These are phyloP conservation scores for Nemania bipapillata DNA, from an alignment of 2,329 filamentous ascomycete genomes.

Conservation along the genomic window DNA sequence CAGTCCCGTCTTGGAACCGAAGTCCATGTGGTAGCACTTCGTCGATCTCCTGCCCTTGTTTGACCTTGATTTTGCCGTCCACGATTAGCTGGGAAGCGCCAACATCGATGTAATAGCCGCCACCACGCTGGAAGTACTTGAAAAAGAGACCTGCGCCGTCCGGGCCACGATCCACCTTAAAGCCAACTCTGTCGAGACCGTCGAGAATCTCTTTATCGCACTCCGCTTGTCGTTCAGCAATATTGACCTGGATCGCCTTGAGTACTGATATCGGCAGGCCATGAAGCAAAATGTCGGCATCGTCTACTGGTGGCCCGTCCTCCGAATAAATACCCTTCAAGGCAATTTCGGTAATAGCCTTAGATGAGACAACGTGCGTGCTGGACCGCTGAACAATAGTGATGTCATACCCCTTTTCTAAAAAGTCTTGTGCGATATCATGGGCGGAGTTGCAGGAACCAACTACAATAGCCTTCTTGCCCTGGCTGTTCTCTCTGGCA, in stretches of 20 bases:
- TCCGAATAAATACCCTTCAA: conserved; percentile 64
- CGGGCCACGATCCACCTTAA: conserved; percentile 66
- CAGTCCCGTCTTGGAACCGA: conserved; percentile 59
- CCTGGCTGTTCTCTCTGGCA: conserved; percentile 53
- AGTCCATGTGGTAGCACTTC: conserved; percentile 56
- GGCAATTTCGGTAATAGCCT: conserved; percentile 62
- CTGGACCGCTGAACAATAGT: conserved; percentile 69
- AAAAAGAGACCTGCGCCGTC: conserved; percentile 64
- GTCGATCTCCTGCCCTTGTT: conserved; percentile 61
- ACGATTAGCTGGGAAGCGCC: conserved; percentile 64
- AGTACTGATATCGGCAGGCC: conserved; percentile 68
- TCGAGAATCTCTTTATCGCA: conserved; percentile 56
- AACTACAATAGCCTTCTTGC: conserved; percentile 65
- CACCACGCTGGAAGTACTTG: conserved; percentile 70
- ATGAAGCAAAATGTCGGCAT: conserved; percentile 71
- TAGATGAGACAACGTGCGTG: conserved; percentile 65
- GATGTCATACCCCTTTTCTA: conserved; percentile 66
- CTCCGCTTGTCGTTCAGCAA: conserved; percentile 53
- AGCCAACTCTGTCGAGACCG: conserved; percentile 65
- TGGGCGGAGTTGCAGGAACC: conserved; percentile 69
- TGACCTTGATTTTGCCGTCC: conserved; percentile 67
- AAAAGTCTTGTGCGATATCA: conserved; percentile 68
- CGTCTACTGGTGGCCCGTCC: conserved; percentile 68
- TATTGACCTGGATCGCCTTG: conserved; percentile 67
- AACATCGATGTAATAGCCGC: conserved; percentile 69